A percentile compares a stretch with the other conserved stretches of the same genome.
Evolutionary conservation across 139 green algal genomes (phyloP).

Genomic region (Auxenochlorella pyrenoidosa): DNA sequence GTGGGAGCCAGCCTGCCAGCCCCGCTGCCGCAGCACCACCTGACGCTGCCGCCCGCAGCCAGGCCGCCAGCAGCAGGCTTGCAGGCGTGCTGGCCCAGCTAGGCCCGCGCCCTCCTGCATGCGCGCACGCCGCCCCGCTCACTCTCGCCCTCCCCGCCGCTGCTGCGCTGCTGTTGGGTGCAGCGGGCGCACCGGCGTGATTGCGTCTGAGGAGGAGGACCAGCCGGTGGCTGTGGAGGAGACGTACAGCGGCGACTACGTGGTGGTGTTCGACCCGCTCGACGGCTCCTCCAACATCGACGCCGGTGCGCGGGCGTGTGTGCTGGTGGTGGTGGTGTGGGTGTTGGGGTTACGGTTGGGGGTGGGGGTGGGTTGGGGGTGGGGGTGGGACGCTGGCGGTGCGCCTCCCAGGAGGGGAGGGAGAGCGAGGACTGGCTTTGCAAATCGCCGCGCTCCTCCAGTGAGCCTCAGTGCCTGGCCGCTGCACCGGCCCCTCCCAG

Average conservation of each 20-base stretch:
- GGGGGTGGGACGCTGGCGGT: too few relatives aligned
- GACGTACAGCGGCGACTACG: conserved; percentile 95
- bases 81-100: background rate
- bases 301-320: conserved; percentile 62
- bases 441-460: too few relatives aligned
- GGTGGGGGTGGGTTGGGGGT: too few relatives aligned
- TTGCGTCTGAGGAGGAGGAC: conserved; percentile 99
- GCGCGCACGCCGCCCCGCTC: background rate
- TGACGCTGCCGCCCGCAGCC: too few relatives aligned
- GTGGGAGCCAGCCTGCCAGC: background rate
- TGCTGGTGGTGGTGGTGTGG: too few relatives aligned
- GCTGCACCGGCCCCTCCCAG: too few relatives aligned
- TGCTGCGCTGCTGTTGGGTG: background rate
- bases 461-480: too few relatives aligned
- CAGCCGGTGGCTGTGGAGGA: conserved; percentile 94
- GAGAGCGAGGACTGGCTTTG: too few relatives aligned
- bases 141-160: background rate
- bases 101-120: background rate
- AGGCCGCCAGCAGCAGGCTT: too few relatives aligned
- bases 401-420: too few relatives aligned
- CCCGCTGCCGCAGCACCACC: too few relatives aligned
- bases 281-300: conserved; percentile 99
- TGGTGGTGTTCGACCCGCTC: conserved; percentile 98
- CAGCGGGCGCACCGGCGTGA: conserved; percentile 71
- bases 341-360: too few relatives aligned